These are phyloP conservation scores for Saururus chinensis DNA, from an alignment of 164 flowering plant species.

Conservation along the genomic window DNA sequence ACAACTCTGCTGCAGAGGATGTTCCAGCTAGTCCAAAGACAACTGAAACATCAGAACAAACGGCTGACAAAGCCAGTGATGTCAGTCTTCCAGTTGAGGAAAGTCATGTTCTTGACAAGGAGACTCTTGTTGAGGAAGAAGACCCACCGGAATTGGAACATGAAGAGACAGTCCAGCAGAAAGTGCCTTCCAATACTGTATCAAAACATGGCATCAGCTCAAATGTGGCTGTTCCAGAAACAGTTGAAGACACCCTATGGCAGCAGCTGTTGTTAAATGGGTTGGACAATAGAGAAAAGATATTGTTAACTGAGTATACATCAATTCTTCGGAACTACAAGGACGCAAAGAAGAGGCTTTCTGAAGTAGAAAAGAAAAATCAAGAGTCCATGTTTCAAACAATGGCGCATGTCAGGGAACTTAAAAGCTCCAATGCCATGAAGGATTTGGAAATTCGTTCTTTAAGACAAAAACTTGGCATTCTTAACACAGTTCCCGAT, in stretches of 20 bases:
- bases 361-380: conserved; percentile 44
- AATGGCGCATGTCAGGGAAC: conserved; percentile 37
- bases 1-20: neutral
- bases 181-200: conserved; percentile 10
- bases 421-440: conserved; percentile 30
- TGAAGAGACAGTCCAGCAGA: conserved; percentile 11
- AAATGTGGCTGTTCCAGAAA: conserved; percentile 11
- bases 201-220: neutral
- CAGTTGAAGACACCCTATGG: conserved; percentile 35
- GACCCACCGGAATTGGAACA: conserved; percentile 9
- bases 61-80: conserved; percentile 21
- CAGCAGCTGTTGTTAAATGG: conserved; percentile 36
- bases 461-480: conserved; percentile 22
- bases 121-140: conserved; percentile 4
- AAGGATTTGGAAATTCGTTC: conserved; percentile 51
- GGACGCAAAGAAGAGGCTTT: conserved; percentile 46
- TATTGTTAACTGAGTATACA: conserved; percentile 52
- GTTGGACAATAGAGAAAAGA: conserved; percentile 53
- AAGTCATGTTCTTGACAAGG: conserved; percentile 4
- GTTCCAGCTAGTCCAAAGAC: neutral
- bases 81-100: conserved; percentile 8
- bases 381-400: conserved; percentile 35
- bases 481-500: conserved; percentile 8
- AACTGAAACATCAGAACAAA: neutral
- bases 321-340: conserved; percentile 39